A percentile compares a stretch with the other conserved stretches of the same genome.
These are phyloP conservation scores for Agrocybe pediades DNA, from an alignment of 768 basidiomycete genomes.

Conservation along the genomic window DNA sequence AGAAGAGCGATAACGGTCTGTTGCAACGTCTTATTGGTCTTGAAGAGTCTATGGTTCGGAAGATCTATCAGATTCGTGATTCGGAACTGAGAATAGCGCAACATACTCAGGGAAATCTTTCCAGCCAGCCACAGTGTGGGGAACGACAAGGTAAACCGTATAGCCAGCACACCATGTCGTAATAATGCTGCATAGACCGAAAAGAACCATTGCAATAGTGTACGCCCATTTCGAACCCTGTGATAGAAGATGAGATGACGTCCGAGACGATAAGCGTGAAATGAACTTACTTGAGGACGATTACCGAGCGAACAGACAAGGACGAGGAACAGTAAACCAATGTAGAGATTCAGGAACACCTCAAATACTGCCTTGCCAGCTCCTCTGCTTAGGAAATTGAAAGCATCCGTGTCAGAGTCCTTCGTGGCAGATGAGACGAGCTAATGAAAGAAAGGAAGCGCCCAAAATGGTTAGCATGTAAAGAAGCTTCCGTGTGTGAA, in stretches of 20 bases:
- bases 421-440: slow-evolving; percentile 80
- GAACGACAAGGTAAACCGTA: slow-evolving; percentile 85
- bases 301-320: slow-evolving; percentile 90
- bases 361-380: slow-evolving; percentile 77
- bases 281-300: slow-evolving; percentile 60
- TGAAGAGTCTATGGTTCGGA: slow-evolving; percentile 48
- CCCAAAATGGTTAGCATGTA: background rate
- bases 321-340: slow-evolving; percentile 80
- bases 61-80: slow-evolving; percentile 7
- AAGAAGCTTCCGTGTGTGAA: background rate
- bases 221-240: slow-evolving; percentile 89
- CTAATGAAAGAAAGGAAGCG: slow-evolving; percentile 35
- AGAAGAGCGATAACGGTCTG: slow-evolving; percentile 83
- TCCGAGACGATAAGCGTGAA: slow-evolving; percentile 1
- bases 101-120: slow-evolving; percentile 58
- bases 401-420: slow-evolving; percentile 59
- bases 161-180: slow-evolving; percentile 90
- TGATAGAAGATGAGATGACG: slow-evolving; percentile 7
- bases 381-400: slow-evolving; percentile 76
- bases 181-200: slow-evolving; percentile 77
- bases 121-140: slow-evolving; percentile 77
- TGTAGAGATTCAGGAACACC: slow-evolving; percentile 80
- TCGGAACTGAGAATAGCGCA: background rate
- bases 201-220: slow-evolving; percentile 70
- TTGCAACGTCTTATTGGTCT: slow-evolving; percentile 68